Conservation (phyloP, 1,284 basidiomycete species). For the Boletus sp. region DNA sequence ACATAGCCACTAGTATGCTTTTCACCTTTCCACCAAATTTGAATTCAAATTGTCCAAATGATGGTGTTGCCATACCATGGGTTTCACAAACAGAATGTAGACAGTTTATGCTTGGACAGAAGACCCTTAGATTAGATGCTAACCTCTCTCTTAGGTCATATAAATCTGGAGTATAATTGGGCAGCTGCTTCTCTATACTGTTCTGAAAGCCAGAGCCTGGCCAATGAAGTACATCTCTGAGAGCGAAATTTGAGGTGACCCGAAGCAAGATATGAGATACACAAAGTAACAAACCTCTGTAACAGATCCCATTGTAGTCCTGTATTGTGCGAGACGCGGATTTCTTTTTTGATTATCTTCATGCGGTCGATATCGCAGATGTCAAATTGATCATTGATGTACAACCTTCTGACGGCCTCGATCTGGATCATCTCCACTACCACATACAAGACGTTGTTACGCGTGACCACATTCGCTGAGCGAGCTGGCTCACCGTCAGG, state of each 20-base stretch:
- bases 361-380: conserved; percentile 40
- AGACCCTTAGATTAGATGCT: conserved; percentile 43
- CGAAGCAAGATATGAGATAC: neutral
- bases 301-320: conserved; percentile 39
- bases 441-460: neutral
- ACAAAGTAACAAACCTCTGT: conserved; percentile 40
- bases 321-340: conserved; percentile 16
- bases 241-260: neutral
- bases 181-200: conserved; percentile 8
- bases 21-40: conserved; percentile 10
- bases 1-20: conserved; percentile 15
- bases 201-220: conserved; percentile 19
- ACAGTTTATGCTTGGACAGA: conserved; percentile 59
- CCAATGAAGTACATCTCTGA: conserved; percentile 37
- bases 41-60: neutral
- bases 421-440: conserved; percentile 52
- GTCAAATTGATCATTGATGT: conserved; percentile 9
- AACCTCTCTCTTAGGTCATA: conserved; percentile 37
- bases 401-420: conserved; percentile 48
- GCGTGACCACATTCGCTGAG: neutral
- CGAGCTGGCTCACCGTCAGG: conserved; percentile 50
- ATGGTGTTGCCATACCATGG: conserved; percentile 43
- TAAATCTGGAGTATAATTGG: conserved; percentile 25
- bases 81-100: conserved; percentile 51
- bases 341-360: conserved; percentile 29